These are phyloP conservation scores for Chlorella sp. DNA, from an alignment of 139 green algal genomes.

Conservation along the genomic window DNA sequence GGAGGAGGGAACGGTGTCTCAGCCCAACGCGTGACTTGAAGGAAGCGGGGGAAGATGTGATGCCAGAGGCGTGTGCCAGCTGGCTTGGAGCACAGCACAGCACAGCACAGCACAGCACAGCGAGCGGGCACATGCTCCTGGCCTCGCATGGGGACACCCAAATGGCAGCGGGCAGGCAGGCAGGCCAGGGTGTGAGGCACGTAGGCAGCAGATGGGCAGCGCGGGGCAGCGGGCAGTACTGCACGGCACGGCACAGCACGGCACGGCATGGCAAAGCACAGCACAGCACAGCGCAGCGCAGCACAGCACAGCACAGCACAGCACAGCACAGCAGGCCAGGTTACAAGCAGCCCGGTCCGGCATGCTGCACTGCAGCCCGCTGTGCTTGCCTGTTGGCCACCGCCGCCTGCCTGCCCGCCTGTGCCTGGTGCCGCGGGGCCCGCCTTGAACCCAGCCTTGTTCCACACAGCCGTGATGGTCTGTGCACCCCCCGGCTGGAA, in stretches of 20 bases:
- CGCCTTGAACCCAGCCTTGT: constrained; percentile 4
- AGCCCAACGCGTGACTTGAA: no score
- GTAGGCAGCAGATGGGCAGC: neutral
- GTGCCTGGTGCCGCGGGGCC: constrained; percentile 1
- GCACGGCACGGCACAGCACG: neutral
- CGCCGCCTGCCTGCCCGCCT: neutral
- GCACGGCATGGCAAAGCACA: no score
- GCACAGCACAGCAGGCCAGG: neutral
- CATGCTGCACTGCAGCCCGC: neutral
- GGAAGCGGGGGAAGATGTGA: neutral
- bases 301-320: neutral
- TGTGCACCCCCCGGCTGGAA: constrained; percentile 16
- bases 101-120: neutral
- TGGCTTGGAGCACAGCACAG: no score
- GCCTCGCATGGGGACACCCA: no score
- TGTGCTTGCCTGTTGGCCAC: neutral
- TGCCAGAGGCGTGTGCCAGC: no score
- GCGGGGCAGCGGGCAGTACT: neutral
- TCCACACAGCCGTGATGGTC: constrained; percentile 9
- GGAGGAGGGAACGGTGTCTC: neutral
- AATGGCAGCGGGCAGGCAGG: no score
- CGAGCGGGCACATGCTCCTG: no score
- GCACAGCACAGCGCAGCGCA: no score
- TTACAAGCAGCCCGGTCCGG: neutral
- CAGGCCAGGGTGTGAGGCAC: neutral